Conservation (phyloP, 192 early-diverging fungal genomes). For the Backusella luteola region DNA sequence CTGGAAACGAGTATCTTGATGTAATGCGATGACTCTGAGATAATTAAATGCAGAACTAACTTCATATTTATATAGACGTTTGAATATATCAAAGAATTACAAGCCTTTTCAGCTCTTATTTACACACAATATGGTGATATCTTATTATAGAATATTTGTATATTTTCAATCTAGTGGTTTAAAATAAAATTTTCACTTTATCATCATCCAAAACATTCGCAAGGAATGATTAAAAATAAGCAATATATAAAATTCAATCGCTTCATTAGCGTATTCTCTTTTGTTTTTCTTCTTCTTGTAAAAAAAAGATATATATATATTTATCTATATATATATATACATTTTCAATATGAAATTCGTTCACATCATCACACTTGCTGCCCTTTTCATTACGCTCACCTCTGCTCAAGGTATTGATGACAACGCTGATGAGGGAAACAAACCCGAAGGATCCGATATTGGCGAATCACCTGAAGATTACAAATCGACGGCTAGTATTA, state of each 20-base stretch:
- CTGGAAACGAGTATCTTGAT: slow-evolving; percentile 76
- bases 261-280: not conserved
- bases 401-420: not conserved
- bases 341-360: not conserved
- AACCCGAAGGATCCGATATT: not conserved
- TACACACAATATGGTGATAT: slow-evolving; percentile 65
- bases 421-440: not conserved
- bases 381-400: not conserved
- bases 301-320: not conserved
- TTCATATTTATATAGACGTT: slow-evolving; percentile 39
- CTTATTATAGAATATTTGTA: not conserved
- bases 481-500: not conserved
- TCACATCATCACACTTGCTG: not conserved
- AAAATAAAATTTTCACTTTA: not conserved
- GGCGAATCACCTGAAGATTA: not conserved
- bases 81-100: slow-evolving; percentile 68
- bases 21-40: slow-evolving; percentile 28
- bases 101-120: slow-evolving; percentile 74
- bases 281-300: not conserved
- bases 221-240: not conserved
- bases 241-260: not conserved
- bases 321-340: not conserved
- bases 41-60: not conserved
- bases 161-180: not conserved
- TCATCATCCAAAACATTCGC: not conserved